phyloP scores from a whole-genome alignment of 208 protist genomes.

The Trypanosoma brucei region DNA sequence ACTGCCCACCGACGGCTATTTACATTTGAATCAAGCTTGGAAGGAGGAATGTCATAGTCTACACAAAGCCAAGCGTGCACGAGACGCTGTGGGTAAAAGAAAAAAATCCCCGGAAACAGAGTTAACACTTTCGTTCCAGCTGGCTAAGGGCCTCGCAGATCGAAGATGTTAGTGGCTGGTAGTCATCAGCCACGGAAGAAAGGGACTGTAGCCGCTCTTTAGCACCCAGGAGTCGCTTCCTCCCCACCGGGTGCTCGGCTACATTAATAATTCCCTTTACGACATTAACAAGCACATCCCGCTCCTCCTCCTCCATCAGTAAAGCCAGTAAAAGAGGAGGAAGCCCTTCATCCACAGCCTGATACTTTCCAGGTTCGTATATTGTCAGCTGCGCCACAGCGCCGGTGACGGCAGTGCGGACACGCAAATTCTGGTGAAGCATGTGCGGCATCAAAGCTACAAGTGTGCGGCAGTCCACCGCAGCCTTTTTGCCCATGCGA shows the following conservation, averaged over 20 bases:
- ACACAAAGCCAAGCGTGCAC: too few species aligned
- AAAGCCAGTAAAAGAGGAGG: constrained; percentile 28
- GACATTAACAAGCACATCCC: constrained; percentile 75
- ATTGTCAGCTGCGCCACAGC: constrained; percentile 76
- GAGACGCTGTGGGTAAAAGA: neutral
- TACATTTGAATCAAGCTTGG: too few species aligned
- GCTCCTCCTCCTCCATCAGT: constrained; percentile 62
- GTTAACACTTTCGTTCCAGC: constrained; percentile 23
- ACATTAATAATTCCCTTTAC: constrained; percentile 55
- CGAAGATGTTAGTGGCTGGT: constrained; percentile 23
- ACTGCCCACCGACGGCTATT: too few species aligned
- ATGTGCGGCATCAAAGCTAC: constrained; percentile 45
- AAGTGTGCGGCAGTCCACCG: constrained; percentile 39
- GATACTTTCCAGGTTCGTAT: constrained; percentile 64
- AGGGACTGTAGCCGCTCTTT: constrained; percentile 32
- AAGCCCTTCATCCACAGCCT: constrained; percentile 50
- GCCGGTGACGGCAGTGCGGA: constrained; percentile 53
- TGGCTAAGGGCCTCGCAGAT: constrained; percentile 21
- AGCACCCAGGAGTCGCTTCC: constrained; percentile 32
- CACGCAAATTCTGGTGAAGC: constrained; percentile 51
- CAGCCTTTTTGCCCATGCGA: constrained; percentile 50
- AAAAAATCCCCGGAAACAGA: neutral
- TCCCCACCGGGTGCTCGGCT: constrained; percentile 59
- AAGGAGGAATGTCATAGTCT: too few species aligned
- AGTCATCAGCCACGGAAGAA: constrained; percentile 23